Evolutionary conservation across 306 rosid genomes (phyloP).

Genomic region (Castanospermum australe): DNA sequence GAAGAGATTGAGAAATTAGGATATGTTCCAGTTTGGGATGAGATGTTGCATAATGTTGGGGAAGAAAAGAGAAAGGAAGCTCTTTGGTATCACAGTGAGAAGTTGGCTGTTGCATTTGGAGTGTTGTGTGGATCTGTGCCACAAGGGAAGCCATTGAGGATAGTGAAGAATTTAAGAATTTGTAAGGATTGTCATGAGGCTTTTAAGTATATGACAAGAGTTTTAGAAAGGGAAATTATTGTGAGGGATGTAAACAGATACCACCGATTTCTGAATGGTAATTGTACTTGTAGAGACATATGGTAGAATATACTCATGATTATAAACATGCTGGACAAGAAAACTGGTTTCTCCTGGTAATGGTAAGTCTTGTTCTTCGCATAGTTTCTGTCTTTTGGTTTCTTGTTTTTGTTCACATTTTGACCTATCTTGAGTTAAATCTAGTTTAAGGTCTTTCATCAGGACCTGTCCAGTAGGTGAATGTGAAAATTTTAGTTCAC

Average conservation of each 20-base stretch:
- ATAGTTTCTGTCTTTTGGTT: background rate
- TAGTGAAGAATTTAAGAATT: constrained; percentile 87
- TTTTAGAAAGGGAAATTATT: constrained; percentile 72
- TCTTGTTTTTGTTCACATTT: background rate
- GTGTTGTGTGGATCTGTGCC: constrained; percentile 64
- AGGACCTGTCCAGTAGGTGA: background rate
- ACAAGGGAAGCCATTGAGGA: constrained; percentile 65
- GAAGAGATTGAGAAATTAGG: constrained; percentile 69
- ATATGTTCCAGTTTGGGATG: constrained; percentile 69
- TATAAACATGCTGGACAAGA: background rate
- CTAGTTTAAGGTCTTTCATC: background rate
- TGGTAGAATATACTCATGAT: constrained; percentile 49
- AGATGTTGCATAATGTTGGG: constrained; percentile 65
- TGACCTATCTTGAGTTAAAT: background rate
- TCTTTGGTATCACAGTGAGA: constrained; percentile 86
- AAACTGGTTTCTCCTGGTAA: background rate
- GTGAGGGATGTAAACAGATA: constrained; percentile 84
- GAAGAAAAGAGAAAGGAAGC: constrained; percentile 70
- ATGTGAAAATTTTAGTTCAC: background rate
- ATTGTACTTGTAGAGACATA: constrained; percentile 66
- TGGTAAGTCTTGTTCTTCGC: background rate
- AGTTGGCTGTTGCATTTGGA: constrained; percentile 82
- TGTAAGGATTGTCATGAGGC: constrained; percentile 84
- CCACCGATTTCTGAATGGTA: constrained; percentile 71
- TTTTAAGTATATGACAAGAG: constrained; percentile 65